phyloP scores from a whole-genome alignment of 768 basidiomycete genomes.

The Tulasnella sp. region DNA sequence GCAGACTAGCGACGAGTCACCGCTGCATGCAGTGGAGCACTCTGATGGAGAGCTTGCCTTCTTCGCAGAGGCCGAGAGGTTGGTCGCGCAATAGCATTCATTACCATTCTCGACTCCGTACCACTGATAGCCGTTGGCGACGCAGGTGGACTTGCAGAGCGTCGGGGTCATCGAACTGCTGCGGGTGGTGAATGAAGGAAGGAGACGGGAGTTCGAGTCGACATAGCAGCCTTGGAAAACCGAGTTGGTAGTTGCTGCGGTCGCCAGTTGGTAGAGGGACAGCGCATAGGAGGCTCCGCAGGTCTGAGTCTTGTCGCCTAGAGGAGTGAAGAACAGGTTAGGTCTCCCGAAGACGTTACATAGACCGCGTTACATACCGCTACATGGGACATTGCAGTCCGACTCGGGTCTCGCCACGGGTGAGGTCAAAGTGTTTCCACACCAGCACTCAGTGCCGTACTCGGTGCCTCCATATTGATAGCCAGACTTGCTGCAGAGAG shows the following conservation, averaged over 20 bases:
- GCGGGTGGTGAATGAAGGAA: not conserved
- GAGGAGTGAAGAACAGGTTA: not conserved
- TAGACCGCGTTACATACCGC: not conserved
- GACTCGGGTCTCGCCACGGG: not conserved
- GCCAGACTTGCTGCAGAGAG: not conserved
- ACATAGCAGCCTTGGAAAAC: constrained; percentile 4
- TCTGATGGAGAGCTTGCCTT: not conserved
- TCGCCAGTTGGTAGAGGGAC: not conserved
- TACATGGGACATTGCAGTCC: not conserved
- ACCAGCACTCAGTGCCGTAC: constrained; percentile 14
- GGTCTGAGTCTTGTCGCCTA: not conserved
- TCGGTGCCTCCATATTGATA: constrained; percentile 8
- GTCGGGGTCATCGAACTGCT: not conserved
- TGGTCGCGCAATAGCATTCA: not conserved
- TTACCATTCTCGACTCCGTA: not conserved
- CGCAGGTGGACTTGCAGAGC: not conserved
- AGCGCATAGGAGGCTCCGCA: not conserved
- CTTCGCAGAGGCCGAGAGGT: not conserved
- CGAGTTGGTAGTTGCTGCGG: not conserved
- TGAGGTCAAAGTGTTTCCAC: not conserved
- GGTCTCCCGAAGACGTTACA: not conserved
- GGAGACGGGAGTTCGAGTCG: not conserved
- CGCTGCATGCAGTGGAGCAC: not conserved
- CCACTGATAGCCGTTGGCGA: not conserved
- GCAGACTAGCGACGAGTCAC: not conserved